Conservation (phyloP, 345 rosid species). For the Orychophragmus violaceus region DNA sequence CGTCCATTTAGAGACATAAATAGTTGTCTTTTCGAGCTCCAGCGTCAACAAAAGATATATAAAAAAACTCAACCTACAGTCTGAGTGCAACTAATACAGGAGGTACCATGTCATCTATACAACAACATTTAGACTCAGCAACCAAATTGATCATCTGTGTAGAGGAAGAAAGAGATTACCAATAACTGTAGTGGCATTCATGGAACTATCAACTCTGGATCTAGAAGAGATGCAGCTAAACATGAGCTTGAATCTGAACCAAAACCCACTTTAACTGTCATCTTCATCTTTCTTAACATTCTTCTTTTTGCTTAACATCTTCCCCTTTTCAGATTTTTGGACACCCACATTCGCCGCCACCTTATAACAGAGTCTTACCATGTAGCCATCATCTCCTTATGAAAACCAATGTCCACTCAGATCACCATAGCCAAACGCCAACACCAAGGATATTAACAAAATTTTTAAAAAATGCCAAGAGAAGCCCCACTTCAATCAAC, state of each 20-base stretch:
- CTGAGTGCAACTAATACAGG: background rate
- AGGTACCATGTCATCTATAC: background rate
- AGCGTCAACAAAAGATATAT: no score
- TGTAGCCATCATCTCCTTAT: no score
- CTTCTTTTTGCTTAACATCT: no score
- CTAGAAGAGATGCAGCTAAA: no score
- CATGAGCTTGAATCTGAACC: conserved; percentile 57
- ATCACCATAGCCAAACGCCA: no score
- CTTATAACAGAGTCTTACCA: no score
- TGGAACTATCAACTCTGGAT: conserved; percentile 68
- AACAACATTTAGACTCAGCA: background rate
- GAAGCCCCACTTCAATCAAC: conserved; percentile 5
- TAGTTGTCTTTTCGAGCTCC: no score
- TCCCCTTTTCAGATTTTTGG: conserved; percentile 34
- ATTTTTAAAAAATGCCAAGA: background rate
- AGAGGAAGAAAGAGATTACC: conserved; percentile 20
- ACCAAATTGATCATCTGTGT: background rate
- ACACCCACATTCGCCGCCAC: conserved; percentile 33
- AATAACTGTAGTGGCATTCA: conserved; percentile 44
- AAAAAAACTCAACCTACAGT: no score
- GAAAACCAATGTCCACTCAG: no score
- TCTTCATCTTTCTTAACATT: conserved; percentile 40
- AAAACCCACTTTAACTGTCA: conserved; percentile 50
- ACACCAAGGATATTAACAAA: no score
- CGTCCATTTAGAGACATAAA: no score